Evolutionary conservation across 768 basidiomycete genomes (phyloP), one percentile per base, ranked within the genome.

Genomic region (Leccinum rimulosum): DNA sequence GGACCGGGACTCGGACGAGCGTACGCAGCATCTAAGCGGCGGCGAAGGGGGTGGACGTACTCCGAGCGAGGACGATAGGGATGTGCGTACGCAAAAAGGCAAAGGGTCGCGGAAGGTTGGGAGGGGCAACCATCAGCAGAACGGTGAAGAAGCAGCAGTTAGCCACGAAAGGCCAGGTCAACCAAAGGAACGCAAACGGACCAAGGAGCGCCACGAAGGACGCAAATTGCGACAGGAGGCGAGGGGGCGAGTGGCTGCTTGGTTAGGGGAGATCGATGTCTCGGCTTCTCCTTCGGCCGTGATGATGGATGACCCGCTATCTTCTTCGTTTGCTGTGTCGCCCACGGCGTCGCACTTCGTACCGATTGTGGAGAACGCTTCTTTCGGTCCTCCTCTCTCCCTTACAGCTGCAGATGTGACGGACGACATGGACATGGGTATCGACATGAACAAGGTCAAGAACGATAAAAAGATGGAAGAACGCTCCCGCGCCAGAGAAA

Each of bases 171-270:
- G 59, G 49, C 49, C 54, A n/a, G 56, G 59, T 2, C 63, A 67
- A 10, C 67, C 65, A 45, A 69, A 66, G 11, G 71, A 69, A 25
- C 67, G 70, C 47, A 71, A 65, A 55, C 68, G 63, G 47, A 59
- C 54, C n/a, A 75, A 72, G 60, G 75, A 74, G 40, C 40, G 40
- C 35, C 69, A 74, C 14, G 80, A 79, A 55, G 68, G 73, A 27
- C 69, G 72, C 31, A 72, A 74, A 35, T 61, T 82, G 22, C 67
- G 75, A 50, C 71, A 75, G 54, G 77, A 83, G 6, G 84, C 84
- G 10, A 87, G 88, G 60, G 88, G 89, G 7, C 76, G 88, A 25
- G 85, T 93, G n/a, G 80, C 89, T 9, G 88, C 86, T 8, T 93
- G 90, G 90, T 65, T 93, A 59, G 89, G 86, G 30, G 79, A 74